Evolutionary conservation across 306 rosid species (phyloP).

Genomic region (Herpetospermum pedunculosum): DNA sequence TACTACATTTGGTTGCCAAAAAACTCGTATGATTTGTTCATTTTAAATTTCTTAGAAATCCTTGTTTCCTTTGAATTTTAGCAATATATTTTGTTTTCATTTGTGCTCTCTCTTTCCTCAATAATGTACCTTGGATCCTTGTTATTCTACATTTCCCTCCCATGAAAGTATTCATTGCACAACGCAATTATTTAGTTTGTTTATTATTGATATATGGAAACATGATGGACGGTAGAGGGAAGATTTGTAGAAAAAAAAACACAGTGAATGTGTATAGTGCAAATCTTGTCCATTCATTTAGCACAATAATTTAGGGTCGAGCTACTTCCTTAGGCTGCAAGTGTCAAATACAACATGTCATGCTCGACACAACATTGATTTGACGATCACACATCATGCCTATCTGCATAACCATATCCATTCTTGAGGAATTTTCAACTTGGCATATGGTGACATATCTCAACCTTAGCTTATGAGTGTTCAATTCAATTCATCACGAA

Average conservation of each 20-base stretch:
- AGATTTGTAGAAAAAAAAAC: not conserved
- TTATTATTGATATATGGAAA: not conserved
- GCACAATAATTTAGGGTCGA: not conserved
- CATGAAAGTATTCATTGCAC: slow-evolving; percentile 1
- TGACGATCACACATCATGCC: too few species aligned
- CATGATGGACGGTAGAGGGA: not conserved
- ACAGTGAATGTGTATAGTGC: not conserved
- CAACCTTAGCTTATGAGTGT: too few species aligned
- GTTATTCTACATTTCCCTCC: not conserved
- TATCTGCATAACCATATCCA: not conserved
- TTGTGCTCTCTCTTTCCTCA: not conserved
- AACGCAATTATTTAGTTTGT: not conserved
- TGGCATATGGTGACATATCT: too few species aligned
- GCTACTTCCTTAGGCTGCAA: not conserved
- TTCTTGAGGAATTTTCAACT: too few species aligned
- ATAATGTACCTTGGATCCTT: not conserved
- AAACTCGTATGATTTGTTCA: too few species aligned
- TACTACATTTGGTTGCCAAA: too few species aligned
- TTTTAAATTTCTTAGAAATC: too few species aligned
- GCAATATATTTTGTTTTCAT: not conserved
- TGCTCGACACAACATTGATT: not conserved
- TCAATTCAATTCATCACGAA: too few species aligned
- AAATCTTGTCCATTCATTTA: not conserved
- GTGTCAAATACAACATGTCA: not conserved
- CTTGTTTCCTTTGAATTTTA: not conserved